These are phyloP conservation scores for Elasticomyces elasticus DNA, from an alignment of 495 filamentous ascomycete species.

Conservation along the genomic window DNA sequence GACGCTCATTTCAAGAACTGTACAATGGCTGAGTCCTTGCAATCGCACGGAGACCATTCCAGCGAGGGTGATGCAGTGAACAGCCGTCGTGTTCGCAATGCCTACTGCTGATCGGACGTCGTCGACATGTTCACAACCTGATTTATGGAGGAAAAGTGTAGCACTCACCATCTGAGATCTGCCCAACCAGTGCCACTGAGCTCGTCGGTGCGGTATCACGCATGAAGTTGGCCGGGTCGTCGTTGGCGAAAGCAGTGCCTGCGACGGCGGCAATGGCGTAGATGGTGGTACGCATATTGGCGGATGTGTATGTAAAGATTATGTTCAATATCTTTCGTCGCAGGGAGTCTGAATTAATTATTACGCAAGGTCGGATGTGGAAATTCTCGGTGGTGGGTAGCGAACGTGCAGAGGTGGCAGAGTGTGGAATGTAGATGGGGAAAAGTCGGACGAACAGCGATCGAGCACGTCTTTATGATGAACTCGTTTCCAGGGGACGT, in stretches of 20 bases:
- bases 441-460: neutral
- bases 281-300: constrained; percentile 17
- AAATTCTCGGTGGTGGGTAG: neutral
- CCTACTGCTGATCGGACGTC: too few species aligned
- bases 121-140: too few species aligned
- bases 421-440: neutral
- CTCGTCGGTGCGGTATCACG: neutral
- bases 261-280: constrained; percentile 13
- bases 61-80: too few species aligned
- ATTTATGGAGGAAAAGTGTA: too few species aligned
- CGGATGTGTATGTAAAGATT: neutral
- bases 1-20: neutral
- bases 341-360: neutral
- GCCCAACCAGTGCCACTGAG: neutral
- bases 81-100: too few species aligned
- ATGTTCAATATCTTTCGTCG: neutral
- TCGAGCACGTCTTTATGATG: neutral
- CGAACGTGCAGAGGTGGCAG: neutral
- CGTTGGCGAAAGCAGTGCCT: constrained; percentile 4
- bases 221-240: constrained; percentile 7
- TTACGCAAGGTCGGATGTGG: neutral
- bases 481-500: neutral
- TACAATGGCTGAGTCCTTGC: too few species aligned
- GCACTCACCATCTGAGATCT: constrained; percentile 14
- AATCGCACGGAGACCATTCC: too few species aligned